Base-by-base conservation (phyloP, 139 green algal species). In the Chlamydomonas incerta region DNA sequence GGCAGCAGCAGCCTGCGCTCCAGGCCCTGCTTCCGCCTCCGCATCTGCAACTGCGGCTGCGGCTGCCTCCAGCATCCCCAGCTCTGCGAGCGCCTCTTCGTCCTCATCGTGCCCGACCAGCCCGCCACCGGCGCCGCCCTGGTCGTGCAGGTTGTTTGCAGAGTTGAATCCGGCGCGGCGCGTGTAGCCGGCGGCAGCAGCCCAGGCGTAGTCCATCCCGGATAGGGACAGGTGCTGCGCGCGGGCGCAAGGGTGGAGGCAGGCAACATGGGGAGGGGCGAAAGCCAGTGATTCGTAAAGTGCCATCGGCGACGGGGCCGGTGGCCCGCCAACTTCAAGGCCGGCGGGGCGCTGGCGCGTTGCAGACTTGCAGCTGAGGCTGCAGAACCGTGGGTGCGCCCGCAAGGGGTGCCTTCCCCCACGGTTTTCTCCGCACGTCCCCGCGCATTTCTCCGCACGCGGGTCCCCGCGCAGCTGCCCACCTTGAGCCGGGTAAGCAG, bases 181-280 rank as follows among this genome's bases (percentile, higher is more conserved):
- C 33, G 18, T 35, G 62, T 83, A 83, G 35, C 75, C 75, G 60
- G 75, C 75, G 1, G 75, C 37, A 17, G 37, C 58, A 2, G 75
- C 75, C 75, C 75, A 83, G 29, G 75, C 75, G 62, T 83, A 83
- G 75, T 83, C 75, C 75, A 83, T 83, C 28, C 75, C 75, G 9
- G 60, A 29, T 17, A 83, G 60, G 3, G 58, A 55, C 37, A 83
- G 75, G 24, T 72, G 60, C 75, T 83, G 75, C 20, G 34, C 2
- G 31, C 13, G 65, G 31, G 15, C n/a, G n/a, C 1, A 29, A 21
- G 5, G 66, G 65, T 71, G 65, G 21, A 15, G 8, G 65, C 9
- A 18, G 65, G 10, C 4, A 31, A 28, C 33, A 21, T 50, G 13
- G 15, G 67, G 50, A 24, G 50, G 67, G 26, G 13, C 15, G 67